A percentile compares a stretch with the other conserved stretches of the same genome.
Conservation (phyloP, 495 filamentous ascomycete species). For the Neurospora sublineolata region DNA sequence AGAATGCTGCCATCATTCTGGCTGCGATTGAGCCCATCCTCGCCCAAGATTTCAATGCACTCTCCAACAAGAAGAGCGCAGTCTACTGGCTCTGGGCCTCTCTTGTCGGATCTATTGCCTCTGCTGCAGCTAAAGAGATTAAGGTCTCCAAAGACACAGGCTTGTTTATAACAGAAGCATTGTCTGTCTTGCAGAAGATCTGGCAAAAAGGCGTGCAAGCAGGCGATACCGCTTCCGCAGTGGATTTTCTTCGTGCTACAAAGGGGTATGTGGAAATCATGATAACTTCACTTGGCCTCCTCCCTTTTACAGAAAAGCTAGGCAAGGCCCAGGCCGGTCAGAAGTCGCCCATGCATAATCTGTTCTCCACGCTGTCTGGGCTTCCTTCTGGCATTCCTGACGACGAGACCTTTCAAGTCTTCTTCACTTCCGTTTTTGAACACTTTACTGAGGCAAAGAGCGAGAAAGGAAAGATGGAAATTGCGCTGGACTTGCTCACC, state of each 20-base stretch:
- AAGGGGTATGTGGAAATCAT: slow-evolving; percentile 48
- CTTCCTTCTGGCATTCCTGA: slow-evolving; percentile 31
- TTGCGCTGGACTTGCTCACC: slow-evolving; percentile 31
- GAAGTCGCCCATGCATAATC: slow-evolving; percentile 35
- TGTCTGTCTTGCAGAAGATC: slow-evolving; percentile 53
- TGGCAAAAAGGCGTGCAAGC: slow-evolving; percentile 40
- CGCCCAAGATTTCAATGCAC: slow-evolving; percentile 40
- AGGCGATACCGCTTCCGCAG: slow-evolving; percentile 9
- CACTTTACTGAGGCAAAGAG: slow-evolving; percentile 35
- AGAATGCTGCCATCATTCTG: slow-evolving; percentile 50
- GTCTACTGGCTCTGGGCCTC: slow-evolving; percentile 54
- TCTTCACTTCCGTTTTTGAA: slow-evolving; percentile 30
- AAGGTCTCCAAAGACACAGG: slow-evolving; percentile 76
- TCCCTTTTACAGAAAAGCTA: slow-evolving; percentile 68
- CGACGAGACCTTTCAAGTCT: slow-evolving; percentile 29
- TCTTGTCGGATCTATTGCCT: slow-evolving; percentile 56
- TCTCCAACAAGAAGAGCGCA: slow-evolving; percentile 31
- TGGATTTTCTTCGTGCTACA: slow-evolving; percentile 51
- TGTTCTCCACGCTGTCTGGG: slow-evolving; percentile 37
- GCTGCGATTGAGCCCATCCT: slow-evolving; percentile 53
- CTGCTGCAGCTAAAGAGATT: slow-evolving; percentile 79
- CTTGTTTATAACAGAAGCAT: slow-evolving; percentile 59
- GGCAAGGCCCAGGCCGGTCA: slow-evolving; percentile 26
- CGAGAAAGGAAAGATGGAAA: slow-evolving; percentile 28
- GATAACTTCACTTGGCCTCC: slow-evolving; percentile 53